phyloP scores from a whole-genome alignment of 306 rosid species.

The Fagus crenata region DNA sequence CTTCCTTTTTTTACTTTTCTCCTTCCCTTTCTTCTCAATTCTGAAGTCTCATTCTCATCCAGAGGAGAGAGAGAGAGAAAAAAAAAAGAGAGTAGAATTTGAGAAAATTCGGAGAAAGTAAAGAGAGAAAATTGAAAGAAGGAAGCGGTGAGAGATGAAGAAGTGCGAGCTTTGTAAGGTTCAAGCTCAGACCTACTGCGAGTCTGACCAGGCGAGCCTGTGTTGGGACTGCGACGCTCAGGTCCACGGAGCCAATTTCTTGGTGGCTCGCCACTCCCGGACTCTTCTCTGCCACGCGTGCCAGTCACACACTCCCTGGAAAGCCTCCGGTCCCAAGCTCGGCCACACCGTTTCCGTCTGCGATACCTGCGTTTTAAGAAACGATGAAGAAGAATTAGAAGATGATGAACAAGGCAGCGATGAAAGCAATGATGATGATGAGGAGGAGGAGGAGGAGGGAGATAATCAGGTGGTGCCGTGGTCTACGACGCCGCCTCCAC shows the following conservation, averaged over 20 bases:
- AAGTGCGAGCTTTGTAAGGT: slow-evolving; percentile 67
- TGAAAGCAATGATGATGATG: slow-evolving; percentile 30
- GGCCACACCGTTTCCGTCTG: slow-evolving; percentile 66
- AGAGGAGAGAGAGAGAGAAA: neutral
- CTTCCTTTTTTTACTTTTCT: too few species aligned
- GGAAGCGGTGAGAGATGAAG: slow-evolving; percentile 37
- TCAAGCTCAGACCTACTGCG: slow-evolving; percentile 65
- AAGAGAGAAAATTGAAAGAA: slow-evolving; percentile 9
- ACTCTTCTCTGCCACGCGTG: slow-evolving; percentile 72
- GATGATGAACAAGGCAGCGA: neutral
- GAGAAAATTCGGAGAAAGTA: slow-evolving; percentile 5
- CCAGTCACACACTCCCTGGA: slow-evolving; percentile 76
- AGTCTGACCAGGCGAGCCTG: slow-evolving; percentile 69
- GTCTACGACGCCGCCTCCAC: slow-evolving; percentile 53
- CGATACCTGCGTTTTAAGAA: slow-evolving; percentile 47
- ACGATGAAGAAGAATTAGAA: slow-evolving; percentile 26
- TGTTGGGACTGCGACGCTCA: slow-evolving; percentile 81
- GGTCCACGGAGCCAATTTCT: slow-evolving; percentile 77
- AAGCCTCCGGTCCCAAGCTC: slow-evolving; percentile 64
- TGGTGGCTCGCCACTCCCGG: slow-evolving; percentile 67
- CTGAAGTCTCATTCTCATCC: too few species aligned
- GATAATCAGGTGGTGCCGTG: slow-evolving; percentile 67
- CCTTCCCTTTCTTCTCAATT: too few species aligned
- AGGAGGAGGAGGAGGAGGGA: slow-evolving; percentile 30
- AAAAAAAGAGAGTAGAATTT: neutral